Conservation (phyloP, 345 rosid species). For the Diplotaxis tenuifolia region DNA sequence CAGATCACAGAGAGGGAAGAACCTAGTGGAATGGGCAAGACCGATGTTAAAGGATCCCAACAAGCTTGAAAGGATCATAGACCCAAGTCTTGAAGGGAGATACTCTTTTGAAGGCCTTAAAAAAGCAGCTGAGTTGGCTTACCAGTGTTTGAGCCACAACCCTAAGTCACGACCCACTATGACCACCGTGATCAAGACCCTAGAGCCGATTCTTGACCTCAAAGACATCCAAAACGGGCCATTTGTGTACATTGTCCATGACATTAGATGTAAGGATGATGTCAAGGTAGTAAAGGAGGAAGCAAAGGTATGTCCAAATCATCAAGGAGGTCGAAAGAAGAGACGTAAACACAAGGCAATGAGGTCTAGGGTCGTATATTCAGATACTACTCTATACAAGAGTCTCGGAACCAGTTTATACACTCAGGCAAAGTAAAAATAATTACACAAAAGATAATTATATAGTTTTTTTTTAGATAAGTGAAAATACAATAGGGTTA, state of each 20-base stretch:
- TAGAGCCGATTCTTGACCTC: constrained; percentile 61
- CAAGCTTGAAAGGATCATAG: constrained; percentile 55
- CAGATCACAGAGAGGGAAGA: constrained; percentile 50
- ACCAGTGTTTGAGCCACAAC: constrained; percentile 64
- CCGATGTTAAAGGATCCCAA: constrained; percentile 53
- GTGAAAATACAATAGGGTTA: constrained; percentile 16
- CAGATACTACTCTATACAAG: constrained; percentile 68
- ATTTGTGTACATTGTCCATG: constrained; percentile 34
- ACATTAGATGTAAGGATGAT: constrained; percentile 24
- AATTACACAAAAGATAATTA: not conserved
- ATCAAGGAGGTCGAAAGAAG: constrained; percentile 31
- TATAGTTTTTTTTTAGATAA: constrained; percentile 25
- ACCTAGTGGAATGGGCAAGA: constrained; percentile 74
- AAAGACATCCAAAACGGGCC: constrained; percentile 47
- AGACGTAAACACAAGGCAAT: constrained; percentile 41
- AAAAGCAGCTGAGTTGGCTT: constrained; percentile 59
- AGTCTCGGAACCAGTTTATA: constrained; percentile 61
- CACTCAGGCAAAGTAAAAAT: constrained; percentile 35
- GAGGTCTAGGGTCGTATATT: constrained; percentile 58
- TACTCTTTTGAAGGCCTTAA: constrained; percentile 57
- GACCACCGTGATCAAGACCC: constrained; percentile 52
- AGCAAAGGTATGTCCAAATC: constrained; percentile 21
- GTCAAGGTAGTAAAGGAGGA: constrained; percentile 23
- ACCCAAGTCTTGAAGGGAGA: constrained; percentile 72
- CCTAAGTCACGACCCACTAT: constrained; percentile 72